phyloP scores from a whole-genome alignment of 768 basidiomycete species.

The Suillus cothurnatus region DNA sequence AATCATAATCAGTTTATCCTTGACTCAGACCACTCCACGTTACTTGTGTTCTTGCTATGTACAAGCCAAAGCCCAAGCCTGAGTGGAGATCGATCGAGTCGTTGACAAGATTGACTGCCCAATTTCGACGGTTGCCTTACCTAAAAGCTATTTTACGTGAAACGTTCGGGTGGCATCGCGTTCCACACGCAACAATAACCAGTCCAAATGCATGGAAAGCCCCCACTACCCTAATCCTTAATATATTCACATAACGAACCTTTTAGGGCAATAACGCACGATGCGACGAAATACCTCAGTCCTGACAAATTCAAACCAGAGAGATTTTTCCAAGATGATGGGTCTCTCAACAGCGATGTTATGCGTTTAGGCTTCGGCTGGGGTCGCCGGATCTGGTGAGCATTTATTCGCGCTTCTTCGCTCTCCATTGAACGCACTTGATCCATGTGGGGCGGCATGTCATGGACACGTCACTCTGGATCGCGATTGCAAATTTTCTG shows the following conservation, averaged over 20 bases:
- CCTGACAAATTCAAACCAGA: not conserved
- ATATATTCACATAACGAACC: not conserved
- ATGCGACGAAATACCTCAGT: not conserved
- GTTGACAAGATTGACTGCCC: not conserved
- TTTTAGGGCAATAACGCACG: not conserved
- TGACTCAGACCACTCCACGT: not conserved
- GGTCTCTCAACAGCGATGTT: not conserved
- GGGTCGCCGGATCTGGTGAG: not conserved
- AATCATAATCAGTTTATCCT: not conserved
- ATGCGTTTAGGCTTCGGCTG: not conserved
- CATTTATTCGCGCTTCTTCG: not conserved
- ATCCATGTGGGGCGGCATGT: not conserved
- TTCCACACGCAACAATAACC: not conserved
- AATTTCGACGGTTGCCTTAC: not conserved
- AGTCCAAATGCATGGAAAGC: not conserved
- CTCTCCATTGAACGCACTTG: not conserved
- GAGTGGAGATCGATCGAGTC: not conserved
- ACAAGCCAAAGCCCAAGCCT: not conserved
- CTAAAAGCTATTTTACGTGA: not conserved
- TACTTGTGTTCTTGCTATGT: not conserved
- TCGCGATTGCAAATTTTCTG: not conserved
- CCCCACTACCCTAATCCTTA: not conserved
- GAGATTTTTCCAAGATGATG: not conserved
- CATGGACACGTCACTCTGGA: not conserved
- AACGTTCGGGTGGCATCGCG: not conserved